Conservation (phyloP, 108 stramenopile species). For the Skeletonema costatum region DNA sequence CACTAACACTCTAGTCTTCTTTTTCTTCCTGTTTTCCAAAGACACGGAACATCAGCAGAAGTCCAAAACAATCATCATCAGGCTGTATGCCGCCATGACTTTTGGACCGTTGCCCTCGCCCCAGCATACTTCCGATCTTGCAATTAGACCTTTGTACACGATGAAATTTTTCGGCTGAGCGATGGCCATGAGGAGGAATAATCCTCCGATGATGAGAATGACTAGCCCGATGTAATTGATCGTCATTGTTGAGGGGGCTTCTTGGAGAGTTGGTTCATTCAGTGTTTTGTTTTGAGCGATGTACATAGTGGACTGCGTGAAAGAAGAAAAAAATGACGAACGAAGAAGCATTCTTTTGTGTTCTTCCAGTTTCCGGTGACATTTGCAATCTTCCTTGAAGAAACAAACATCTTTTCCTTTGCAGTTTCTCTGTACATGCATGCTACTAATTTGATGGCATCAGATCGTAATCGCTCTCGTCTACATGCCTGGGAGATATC, state of each 20-base stretch:
- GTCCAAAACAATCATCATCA: slow-evolving; percentile 22
- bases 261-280: too few species aligned
- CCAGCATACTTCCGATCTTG: background rate
- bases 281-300: too few species aligned
- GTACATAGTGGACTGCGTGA: too few species aligned
- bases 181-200: slow-evolving; percentile 22
- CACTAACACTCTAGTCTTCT: background rate
- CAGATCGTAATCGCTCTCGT: too few species aligned
- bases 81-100: slow-evolving; percentile 10
- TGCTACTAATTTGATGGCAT: too few species aligned
- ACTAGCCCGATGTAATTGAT: slow-evolving; percentile 5
- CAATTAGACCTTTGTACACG: slow-evolving; percentile 13
- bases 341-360: too few species aligned
- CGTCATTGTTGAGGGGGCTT: background rate
- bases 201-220: slow-evolving; percentile 14
- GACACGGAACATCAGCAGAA: slow-evolving; percentile 10
- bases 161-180: slow-evolving; percentile 13
- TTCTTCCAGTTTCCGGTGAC: too few species aligned
- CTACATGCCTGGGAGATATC: background rate
- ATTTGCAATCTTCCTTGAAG: too few species aligned
- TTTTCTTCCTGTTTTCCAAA: background rate
- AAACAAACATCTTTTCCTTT: too few species aligned
- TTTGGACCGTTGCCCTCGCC: background rate
- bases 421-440: too few species aligned
- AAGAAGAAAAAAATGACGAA: too few species aligned